Evolutionary conservation across 768 basidiomycete species (phyloP), one percentile per base, ranked within the genome.

Genomic region (Lentinula aciculospora): DNA sequence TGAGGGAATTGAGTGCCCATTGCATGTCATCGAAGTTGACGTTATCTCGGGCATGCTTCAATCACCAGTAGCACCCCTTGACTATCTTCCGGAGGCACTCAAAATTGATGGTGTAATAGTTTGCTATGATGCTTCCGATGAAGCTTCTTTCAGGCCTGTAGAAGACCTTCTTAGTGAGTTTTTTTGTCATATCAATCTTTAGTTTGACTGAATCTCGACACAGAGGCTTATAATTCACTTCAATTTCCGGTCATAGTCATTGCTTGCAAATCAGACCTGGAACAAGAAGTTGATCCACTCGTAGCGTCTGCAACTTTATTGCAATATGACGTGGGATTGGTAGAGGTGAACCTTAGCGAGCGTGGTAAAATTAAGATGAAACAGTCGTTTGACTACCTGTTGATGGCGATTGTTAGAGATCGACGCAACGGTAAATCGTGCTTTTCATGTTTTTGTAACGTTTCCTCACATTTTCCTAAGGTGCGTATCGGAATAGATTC

Each of bases 181-280:
- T 17, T n/a, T n/a, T n/a, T n/a, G n/a, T n/a, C n/a, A n/a, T n/a
- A n/a, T n/a, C n/a, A n/a, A n/a, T n/a, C n/a, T n/a, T n/a, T n/a
- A n/a, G n/a, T n/a, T n/a, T n/a, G n/a, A 45, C 21, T 44, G 7
- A 44, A 19, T 17, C 51, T 36, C 23, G 21, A 31, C 58, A 23
- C 64, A 93, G 91, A 78, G 63, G 72, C 79, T 58, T 86, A 83
- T 69, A 74, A 72, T 64, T 73, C 77, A 53, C 71, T 83, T 66
- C 80, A 80, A 58, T 72, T 88, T 36, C 81, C 89, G 8, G 73
- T 81, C 25, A 78, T 96, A 45, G 88, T 93, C 12, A 75, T 98
- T 13, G 92, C 91, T 3, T 93, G 94, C 74, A 98, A 97, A 69
- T 85, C 86, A 4, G 91, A 96, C 66, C 72, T 88, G 19, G 76